These are phyloP conservation scores for Cercophora samala DNA, from an alignment of 495 filamentous ascomycete genomes.

Conservation along the genomic window DNA sequence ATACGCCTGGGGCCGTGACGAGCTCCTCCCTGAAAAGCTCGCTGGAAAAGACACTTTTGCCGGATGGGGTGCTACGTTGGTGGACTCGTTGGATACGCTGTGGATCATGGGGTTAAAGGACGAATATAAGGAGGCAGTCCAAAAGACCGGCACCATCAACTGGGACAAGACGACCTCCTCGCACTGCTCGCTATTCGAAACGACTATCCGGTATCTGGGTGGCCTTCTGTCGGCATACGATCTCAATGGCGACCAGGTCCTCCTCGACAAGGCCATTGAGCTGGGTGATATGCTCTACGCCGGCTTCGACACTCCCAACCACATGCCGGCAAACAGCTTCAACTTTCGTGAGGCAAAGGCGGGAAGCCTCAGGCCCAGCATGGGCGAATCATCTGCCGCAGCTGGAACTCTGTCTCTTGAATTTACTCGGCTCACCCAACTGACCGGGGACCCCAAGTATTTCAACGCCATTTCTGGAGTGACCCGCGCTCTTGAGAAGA, in stretches of 20 bases:
- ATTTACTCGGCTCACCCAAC: conserved; percentile 79
- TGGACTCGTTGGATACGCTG: conserved; percentile 80
- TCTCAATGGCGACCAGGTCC: conserved; percentile 54
- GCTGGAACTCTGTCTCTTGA: conserved; percentile 76
- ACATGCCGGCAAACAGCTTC: conserved; percentile 77
- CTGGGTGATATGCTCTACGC: conserved; percentile 79
- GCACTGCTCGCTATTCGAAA: conserved; percentile 69
- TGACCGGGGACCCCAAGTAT: conserved; percentile 76
- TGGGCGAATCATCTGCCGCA: conserved; percentile 53
- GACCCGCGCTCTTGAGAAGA: conserved; percentile 65
- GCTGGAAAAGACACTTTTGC: conserved; percentile 62
- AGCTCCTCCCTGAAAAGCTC: conserved; percentile 63
- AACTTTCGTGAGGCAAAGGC: conserved; percentile 50
- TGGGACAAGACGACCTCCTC: conserved; percentile 62
- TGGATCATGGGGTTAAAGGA: conserved; percentile 87
- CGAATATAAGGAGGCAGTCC: conserved; percentile 76
- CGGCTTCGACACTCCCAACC: conserved; percentile 85
- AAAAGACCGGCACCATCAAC: conserved; percentile 67
- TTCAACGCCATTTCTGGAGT: conserved; percentile 81
- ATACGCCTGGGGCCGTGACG: conserved; percentile 73
- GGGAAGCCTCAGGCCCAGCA: conserved; percentile 52
- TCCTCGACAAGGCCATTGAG: conserved; percentile 77
- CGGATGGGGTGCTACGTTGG: conserved; percentile 84
- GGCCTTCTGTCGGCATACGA: conserved; percentile 77
- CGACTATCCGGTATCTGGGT: conserved; percentile 74